These are phyloP conservation scores for Aspergillus clavatus DNA, from an alignment of 2,329 filamentous ascomycete genomes.

Conservation along the genomic window DNA sequence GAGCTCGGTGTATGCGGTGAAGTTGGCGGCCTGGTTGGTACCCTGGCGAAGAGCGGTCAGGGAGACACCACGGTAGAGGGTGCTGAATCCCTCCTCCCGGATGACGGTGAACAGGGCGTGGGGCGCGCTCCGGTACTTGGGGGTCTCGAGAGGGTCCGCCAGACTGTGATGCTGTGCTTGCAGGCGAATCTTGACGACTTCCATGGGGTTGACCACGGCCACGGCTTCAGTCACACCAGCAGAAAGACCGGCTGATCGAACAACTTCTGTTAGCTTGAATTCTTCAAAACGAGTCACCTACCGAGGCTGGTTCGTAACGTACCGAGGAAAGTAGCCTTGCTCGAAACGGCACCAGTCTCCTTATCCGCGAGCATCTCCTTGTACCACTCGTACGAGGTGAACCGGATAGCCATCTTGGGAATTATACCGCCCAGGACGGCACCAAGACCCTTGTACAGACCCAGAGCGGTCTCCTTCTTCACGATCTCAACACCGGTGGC, in stretches of 20 bases:
- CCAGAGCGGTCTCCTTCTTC: conserved; percentile 81
- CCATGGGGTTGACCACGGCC: conserved; percentile 95
- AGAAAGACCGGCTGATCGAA: conserved; percentile 66
- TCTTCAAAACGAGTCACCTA: neutral
- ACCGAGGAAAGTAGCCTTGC: conserved; percentile 68
- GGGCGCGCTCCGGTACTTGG: conserved; percentile 95
- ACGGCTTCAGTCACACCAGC: conserved; percentile 97
- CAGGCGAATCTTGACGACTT: conserved; percentile 96
- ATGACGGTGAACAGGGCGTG: conserved; percentile 80
- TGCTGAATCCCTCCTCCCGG: conserved; percentile 80
- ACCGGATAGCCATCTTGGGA: conserved; percentile 98
- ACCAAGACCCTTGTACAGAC: conserved; percentile 95
- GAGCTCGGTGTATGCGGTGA: conserved; percentile 94
- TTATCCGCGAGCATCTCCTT: conserved; percentile 74
- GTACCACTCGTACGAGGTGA: conserved; percentile 95
- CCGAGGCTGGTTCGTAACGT: conserved; percentile 24
- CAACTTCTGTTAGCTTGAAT: conserved; percentile 6
- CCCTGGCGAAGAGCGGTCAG: conserved; percentile 92
- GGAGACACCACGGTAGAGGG: conserved; percentile 88
- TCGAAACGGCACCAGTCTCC: conserved; percentile 62
- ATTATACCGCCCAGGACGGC: conserved; percentile 94
- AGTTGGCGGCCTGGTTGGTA: conserved; percentile 97
- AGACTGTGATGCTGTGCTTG: conserved; percentile 98
- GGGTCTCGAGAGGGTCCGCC: conserved; percentile 91
- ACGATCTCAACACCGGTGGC: conserved; percentile 82